phyloP scores from a whole-genome alignment of 768 basidiomycete genomes.

The Myochromella boudieri region DNA sequence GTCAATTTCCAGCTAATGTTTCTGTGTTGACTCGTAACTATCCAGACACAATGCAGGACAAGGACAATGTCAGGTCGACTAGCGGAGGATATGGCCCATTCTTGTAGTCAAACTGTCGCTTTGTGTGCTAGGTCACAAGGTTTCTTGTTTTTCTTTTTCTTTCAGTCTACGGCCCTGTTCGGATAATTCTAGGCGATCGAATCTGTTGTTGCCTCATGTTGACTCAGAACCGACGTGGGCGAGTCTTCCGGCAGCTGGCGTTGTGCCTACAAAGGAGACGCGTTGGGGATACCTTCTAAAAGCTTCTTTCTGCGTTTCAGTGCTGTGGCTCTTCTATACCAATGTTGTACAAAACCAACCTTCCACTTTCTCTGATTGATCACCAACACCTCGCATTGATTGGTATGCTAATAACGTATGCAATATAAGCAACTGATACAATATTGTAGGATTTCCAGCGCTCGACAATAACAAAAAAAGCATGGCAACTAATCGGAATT shows the following conservation, averaged over 20 bases:
- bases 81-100: not conserved
- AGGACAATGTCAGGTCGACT: not conserved
- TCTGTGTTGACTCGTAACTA: not conserved
- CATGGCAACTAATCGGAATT: not conserved
- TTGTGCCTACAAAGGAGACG: conserved; percentile 14
- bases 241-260: conserved; percentile 11
- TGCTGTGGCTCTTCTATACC: conserved; percentile 4
- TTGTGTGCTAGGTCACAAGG: no score
- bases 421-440: conserved; percentile 2
- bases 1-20: not conserved
- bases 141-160: no score
- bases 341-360: conserved; percentile 7
- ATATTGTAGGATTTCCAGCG: conserved; percentile 7
- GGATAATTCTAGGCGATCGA: conserved; percentile 13
- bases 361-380: not conserved
- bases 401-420: conserved; percentile 3
- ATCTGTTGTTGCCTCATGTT: conserved; percentile 18
- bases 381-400: conserved; percentile 5
- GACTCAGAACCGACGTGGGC: conserved; percentile 16
- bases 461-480: conserved; percentile 1
- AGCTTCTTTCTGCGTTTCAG: conserved; percentile 11
- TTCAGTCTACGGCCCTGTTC: conserved; percentile 2
- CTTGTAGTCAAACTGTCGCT: not conserved
- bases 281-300: conserved; percentile 6
- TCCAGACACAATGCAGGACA: conserved; percentile 1